Evolutionary conservation across 345 rosid species (phyloP), one percentile per base, ranked within the genome.

Genomic region (Moringa oleifera): DNA sequence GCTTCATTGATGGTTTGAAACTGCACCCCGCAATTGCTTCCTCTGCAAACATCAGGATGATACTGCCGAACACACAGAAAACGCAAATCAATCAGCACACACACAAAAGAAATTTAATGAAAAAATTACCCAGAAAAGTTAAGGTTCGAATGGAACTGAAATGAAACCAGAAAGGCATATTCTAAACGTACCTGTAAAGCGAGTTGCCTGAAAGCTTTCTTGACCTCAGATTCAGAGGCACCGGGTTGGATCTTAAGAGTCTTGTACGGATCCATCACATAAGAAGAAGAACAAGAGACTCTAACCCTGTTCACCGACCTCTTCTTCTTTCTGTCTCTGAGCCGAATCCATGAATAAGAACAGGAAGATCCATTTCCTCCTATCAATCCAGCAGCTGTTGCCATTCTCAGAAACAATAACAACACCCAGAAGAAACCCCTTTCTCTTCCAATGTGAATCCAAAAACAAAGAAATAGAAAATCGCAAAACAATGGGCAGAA

Each of bases 21-120:
- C 58, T 85, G 83, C 16, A 81, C 79, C 0, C 87, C 92, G 23
- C 92, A 88, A 71, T 86, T 88, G 72, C 60, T 84, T 77, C 90
- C 99, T 77, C 87, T 85, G 73, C 99, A 94, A 8, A 94, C 97
- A 72, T 94, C 99, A 15, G 99, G 99, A 82, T 94, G 99, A 79
- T 89, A 89, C 96, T 89, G 89, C 63, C n/a, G n/a, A 75, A 51
- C 50, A 58, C 0, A 24, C 1, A 7, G 19, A 59, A 61, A 37
- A 22, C 4, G 5, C 15, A 52, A 59, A 72, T 62, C 24, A 59
- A 56, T 19, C 12, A 41, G 12, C 6, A 28, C 8, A 3, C 33
- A 28, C 5, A 28, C n/a, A 55, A 7, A 7, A 11, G 24, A 24
- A 23, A 61, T 20, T 24, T 2, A 0, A 25, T 5, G 12, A 0